Conservation (phyloP, 345 rosid genomes). For the Salix udensis region DNA sequence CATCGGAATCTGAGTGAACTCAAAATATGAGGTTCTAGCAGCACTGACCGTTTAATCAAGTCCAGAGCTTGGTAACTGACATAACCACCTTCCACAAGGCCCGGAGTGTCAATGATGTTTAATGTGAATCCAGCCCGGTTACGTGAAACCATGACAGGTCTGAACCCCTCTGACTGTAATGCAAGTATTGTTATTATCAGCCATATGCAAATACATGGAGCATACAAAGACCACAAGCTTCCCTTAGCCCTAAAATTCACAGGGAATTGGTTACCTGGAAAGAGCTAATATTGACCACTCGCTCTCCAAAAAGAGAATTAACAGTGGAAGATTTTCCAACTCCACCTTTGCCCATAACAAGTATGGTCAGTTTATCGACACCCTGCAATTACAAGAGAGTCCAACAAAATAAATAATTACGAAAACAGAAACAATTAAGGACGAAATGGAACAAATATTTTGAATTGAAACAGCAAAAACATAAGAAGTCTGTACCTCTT, state of each 20-base stretch:
- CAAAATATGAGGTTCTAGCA: neutral
- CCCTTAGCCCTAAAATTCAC: neutral
- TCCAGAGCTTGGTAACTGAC: slow-evolving; percentile 72
- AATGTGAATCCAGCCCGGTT: slow-evolving; percentile 66
- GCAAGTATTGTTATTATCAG: neutral
- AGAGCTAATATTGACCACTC: slow-evolving; percentile 62
- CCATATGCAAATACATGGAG: neutral
- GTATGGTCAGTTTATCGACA: slow-evolving; percentile 60
- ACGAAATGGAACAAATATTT: neutral
- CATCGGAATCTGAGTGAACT: neutral
- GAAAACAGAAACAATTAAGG: neutral
- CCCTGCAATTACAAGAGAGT: slow-evolving; percentile 33
- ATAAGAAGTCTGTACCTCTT: slow-evolving; percentile 46
- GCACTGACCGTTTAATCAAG: slow-evolving; percentile 58
- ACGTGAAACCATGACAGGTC: slow-evolving; percentile 80
- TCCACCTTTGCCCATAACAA: slow-evolving; percentile 92
- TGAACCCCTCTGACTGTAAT: slow-evolving; percentile 54
- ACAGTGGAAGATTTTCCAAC: slow-evolving; percentile 87
- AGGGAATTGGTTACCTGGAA: slow-evolving; percentile 49
- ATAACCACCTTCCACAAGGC: slow-evolving; percentile 83
- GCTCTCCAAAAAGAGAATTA: slow-evolving; percentile 74
- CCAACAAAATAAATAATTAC: slow-evolving; percentile 5
- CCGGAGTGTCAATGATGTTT: slow-evolving; percentile 78
- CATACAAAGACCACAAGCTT: neutral
- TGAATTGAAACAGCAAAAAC: neutral